Conservation (phyloP, 352 stramenopile genomes). For the Globisporangium heterothallicum region DNA sequence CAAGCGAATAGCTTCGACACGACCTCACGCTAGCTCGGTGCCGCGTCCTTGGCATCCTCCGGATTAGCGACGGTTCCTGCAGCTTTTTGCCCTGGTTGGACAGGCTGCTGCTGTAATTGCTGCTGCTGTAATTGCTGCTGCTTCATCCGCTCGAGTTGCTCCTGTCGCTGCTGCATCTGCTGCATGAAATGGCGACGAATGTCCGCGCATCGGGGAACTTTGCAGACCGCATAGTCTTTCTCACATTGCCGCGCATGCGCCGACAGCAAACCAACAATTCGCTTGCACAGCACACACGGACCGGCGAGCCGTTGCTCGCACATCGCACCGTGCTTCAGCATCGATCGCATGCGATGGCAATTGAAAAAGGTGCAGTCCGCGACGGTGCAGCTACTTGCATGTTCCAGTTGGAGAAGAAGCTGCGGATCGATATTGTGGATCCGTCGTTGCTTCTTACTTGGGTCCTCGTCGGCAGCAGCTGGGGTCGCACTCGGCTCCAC, state of each 20-base stretch:
- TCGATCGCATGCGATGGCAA: conserved; percentile 82
- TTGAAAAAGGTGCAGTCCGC: conserved; percentile 80
- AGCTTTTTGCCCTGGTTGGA: neutral
- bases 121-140: conserved; percentile 28
- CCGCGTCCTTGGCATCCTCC: neutral
- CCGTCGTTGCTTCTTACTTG: conserved; percentile 87
- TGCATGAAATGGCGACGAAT: conserved; percentile 81
- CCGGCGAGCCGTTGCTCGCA: conserved; percentile 79
- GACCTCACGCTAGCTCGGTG: too few species aligned
- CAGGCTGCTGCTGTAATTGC: conserved; percentile 14
- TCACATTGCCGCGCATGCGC: conserved; percentile 78
- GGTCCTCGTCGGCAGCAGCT: conserved; percentile 47
- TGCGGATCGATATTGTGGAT: conserved; percentile 88
- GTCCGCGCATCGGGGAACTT: conserved; percentile 81
- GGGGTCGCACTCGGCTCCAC: conserved; percentile 5
- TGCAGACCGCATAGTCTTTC: conserved; percentile 70
- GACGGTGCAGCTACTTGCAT: conserved; percentile 68
- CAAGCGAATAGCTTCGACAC: too few species aligned
- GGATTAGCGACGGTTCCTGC: neutral
- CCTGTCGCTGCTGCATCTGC: conserved; percentile 70
- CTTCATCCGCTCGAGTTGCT: conserved; percentile 45
- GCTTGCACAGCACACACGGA: conserved; percentile 81
- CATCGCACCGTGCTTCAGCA: conserved; percentile 86
- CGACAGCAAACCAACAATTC: conserved; percentile 79
- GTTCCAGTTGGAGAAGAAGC: conserved; percentile 79